A percentile compares a stretch with the other conserved stretches of the same genome.
These are phyloP conservation scores for Fusarium concolor DNA, from an alignment of 2,329 filamentous ascomycete genomes.

Conservation along the genomic window DNA sequence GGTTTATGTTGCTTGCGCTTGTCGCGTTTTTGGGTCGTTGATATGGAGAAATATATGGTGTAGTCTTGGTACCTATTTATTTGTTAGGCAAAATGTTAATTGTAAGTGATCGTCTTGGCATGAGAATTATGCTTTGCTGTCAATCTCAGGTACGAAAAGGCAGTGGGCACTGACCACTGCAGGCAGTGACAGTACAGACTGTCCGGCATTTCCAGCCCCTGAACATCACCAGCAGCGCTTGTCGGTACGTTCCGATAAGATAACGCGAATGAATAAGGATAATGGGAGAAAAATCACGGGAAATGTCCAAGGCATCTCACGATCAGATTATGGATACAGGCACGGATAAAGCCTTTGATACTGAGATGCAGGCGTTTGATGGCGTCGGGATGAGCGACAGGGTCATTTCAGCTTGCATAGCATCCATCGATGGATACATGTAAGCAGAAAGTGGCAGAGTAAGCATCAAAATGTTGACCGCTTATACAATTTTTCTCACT, in stretches of 20 bases:
- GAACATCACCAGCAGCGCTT: not conserved
- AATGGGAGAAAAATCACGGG: too few relatives aligned
- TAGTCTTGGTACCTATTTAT: too few relatives aligned
- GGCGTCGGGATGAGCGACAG: constrained; percentile 16
- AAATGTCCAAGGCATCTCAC: too few relatives aligned
- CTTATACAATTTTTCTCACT: not conserved
- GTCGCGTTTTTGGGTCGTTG: too few relatives aligned
- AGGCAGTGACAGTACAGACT: not conserved
- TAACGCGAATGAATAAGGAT: not conserved
- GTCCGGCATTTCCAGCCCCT: constrained; percentile 16
- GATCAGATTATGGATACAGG: too few relatives aligned
- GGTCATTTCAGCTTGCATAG: constrained; percentile 7
- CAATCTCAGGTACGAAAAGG: constrained; percentile 20
- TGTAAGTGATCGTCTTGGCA: constrained; percentile 19
- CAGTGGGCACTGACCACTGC: constrained; percentile 15
- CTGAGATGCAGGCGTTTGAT: constrained; percentile 3
- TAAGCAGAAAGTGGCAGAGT: constrained; percentile 16
- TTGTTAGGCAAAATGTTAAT: not conserved
- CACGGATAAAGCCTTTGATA: not conserved
- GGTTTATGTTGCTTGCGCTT: too few relatives aligned
- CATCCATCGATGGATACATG: not conserved
- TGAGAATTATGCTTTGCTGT: constrained; percentile 21
- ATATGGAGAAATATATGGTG: too few relatives aligned
- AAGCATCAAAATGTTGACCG: constrained; percentile 4
- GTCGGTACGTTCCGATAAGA: constrained; percentile 5